Conservation (phyloP, 352 stramenopile genomes). For the Globisporangium cederbergense region DNA sequence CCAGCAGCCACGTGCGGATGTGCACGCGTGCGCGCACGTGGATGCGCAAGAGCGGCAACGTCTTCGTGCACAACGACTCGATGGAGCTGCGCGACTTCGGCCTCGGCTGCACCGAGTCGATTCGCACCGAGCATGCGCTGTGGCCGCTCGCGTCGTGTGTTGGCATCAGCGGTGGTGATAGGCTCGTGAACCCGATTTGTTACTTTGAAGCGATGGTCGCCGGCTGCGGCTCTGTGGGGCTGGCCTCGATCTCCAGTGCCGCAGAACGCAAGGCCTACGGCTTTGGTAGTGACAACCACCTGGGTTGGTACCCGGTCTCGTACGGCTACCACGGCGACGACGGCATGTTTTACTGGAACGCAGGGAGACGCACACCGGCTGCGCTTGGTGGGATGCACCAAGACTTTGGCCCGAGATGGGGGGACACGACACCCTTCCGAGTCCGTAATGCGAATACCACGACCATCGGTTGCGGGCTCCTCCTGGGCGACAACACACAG, state of each 20-base stretch:
- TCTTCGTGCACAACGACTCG: slow-evolving; percentile 35
- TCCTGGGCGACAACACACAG: not conserved
- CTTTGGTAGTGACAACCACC: slow-evolving; percentile 29
- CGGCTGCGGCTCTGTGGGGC: slow-evolving; percentile 28
- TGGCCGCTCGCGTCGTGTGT: slow-evolving; percentile 10
- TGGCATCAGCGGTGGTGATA: not conserved
- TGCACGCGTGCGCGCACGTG: slow-evolving; percentile 31
- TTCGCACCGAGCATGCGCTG: slow-evolving; percentile 21
- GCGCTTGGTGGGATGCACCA: slow-evolving; percentile 12
- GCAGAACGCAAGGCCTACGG: slow-evolving; percentile 23
- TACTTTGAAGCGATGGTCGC: slow-evolving; percentile 36
- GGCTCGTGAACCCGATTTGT: slow-evolving; percentile 2
- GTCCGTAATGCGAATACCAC: not conserved
- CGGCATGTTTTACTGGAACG: slow-evolving; percentile 31
- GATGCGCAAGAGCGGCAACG: slow-evolving; percentile 17
- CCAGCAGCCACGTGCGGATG: slow-evolving; percentile 10
- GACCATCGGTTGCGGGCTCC: slow-evolving; percentile 28
- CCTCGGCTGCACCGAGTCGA: slow-evolving; percentile 29
- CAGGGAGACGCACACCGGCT: slow-evolving; percentile 6
- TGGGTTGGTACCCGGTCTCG: slow-evolving; percentile 33
- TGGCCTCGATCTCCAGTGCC: slow-evolving; percentile 17
- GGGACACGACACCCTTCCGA: slow-evolving; percentile 12
- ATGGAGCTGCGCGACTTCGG: slow-evolving; percentile 19
- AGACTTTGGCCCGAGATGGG: slow-evolving; percentile 22
- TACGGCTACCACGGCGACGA: slow-evolving; percentile 42